Conservation (phyloP, 1,139 yeast species). For the Taphrina flavorubra region DNA sequence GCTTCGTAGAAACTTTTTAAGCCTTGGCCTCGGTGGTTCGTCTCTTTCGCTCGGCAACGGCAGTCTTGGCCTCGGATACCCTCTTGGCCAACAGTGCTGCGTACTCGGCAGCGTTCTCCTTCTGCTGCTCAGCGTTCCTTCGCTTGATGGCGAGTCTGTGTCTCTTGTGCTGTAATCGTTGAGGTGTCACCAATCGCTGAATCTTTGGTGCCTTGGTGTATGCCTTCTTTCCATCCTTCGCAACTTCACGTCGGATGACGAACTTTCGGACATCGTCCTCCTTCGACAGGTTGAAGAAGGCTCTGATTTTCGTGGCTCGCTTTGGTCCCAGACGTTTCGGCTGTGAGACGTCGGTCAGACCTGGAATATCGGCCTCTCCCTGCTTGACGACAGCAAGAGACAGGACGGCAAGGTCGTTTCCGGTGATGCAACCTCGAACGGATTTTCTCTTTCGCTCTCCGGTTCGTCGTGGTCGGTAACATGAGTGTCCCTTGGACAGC, state of each 20-base stretch:
- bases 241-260: conserved; percentile 97
- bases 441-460: conserved; percentile 99
- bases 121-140: conserved; percentile 97
- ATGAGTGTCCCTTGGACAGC: conserved; percentile 91
- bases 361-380: conserved; percentile 95
- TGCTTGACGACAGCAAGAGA: conserved; percentile 93
- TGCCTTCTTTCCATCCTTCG: conserved; percentile 71
- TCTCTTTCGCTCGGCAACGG: conserved; percentile 40
- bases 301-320: conserved; percentile 99
- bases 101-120: conserved; percentile 99
- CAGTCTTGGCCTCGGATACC: conserved; percentile 87
- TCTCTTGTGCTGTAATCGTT: conserved; percentile 99
- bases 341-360: conserved; percentile 90
- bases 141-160: conserved; percentile 91
- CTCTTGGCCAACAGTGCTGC: conserved; percentile 98
- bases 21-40: conserved; percentile 71
- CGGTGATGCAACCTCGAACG: conserved; percentile 99
- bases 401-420: conserved; percentile 94
- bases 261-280: conserved; percentile 94
- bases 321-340: conserved; percentile 99
- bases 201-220: conserved; percentile 99
- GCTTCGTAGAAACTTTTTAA: conserved; percentile 13
- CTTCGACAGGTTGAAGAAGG: conserved; percentile 98
- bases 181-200: conserved; percentile 99
- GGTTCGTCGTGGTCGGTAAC: conserved; percentile 99